Evolutionary conservation across 2,329 filamentous ascomycete species (phyloP), one percentile per base, ranked within the genome.

Genomic region (Dryadomyces sulphureus): DNA sequence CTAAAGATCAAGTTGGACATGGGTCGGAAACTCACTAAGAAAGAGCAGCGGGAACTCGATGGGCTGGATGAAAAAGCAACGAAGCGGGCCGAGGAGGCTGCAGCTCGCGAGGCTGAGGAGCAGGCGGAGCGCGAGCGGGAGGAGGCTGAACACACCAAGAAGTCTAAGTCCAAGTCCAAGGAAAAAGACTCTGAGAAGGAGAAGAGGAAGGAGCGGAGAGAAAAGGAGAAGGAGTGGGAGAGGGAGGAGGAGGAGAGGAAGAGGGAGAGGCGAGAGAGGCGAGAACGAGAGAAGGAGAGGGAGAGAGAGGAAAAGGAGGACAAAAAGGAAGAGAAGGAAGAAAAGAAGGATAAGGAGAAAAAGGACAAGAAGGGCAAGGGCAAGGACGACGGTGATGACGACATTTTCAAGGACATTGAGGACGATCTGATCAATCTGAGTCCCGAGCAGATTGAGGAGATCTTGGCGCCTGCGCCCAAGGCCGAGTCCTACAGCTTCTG

Each of bases 401-500:
- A 62, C 30, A 47, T 59, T 21, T 52, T 55, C 36, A 53, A 55
- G 25, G 51, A 56, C 17, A 38, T 54, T 7, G 53, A 55, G 17
- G 52, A 56, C 35, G 55, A 54, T 27, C 45, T 56, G 19, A 52
- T 62, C 34, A 60, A 68, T 22, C 59, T 68, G 45, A 64, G 60
- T 11, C 55, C 63, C 11, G 65, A 67, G 30, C 60, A 69, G 46
- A 57, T 69, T 24, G 66, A 68, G 43, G 65, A 67, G 52, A 57
- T 70, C 17, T 56, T 69, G 30, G 52, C 50, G 41, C 51, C 49
- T 27, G 52, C 50, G 41, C 51, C 49, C 20, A 53, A 72, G 59
- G 39, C 54, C 38, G 65, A 69, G 48, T 58, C 69, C 0, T 79
- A 77, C 58, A 68, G 68, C 53, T 77, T 77, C 62, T 79, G 74